Conservation (phyloP, 2,329 filamentous ascomycete genomes). For the Colletotrichum costaricense region DNA sequence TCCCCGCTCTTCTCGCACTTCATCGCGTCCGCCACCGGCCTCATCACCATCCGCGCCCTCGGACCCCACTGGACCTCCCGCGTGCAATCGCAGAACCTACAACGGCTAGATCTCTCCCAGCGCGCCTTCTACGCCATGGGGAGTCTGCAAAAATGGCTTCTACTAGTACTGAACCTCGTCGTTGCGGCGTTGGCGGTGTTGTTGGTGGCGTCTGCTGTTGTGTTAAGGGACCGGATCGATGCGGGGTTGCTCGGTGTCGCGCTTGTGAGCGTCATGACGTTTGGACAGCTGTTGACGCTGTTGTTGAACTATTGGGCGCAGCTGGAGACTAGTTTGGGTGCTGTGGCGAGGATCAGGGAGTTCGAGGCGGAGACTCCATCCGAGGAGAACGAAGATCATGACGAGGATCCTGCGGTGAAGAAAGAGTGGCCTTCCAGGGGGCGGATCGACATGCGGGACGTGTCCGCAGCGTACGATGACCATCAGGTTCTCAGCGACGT, state of each 20-base stretch:
- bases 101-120: conserved; percentile 64
- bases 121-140: conserved; percentile 67
- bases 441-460: neutral
- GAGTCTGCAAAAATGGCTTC: conserved; percentile 68
- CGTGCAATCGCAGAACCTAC: conserved; percentile 56
- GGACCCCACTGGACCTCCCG: conserved; percentile 54
- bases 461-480: conserved; percentile 18
- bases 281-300: conserved; percentile 44
- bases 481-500: conserved; percentile 42
- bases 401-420: neutral
- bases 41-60: conserved; percentile 65
- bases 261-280: conserved; percentile 46
- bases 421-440: neutral
- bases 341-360: conserved; percentile 41
- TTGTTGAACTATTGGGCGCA: conserved; percentile 48
- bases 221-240: conserved; percentile 16
- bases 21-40: conserved; percentile 58
- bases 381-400: conserved; percentile 32
- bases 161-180: conserved; percentile 60
- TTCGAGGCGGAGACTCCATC: conserved; percentile 41
- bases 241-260: conserved; percentile 40
- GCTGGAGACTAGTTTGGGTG: conserved; percentile 44
- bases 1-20: conserved; percentile 52
- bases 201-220: conserved; percentile 56
- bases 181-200: conserved; percentile 58